Conservation (phyloP, 768 basidiomycete species). For the Psilocybe sp. region DNA sequence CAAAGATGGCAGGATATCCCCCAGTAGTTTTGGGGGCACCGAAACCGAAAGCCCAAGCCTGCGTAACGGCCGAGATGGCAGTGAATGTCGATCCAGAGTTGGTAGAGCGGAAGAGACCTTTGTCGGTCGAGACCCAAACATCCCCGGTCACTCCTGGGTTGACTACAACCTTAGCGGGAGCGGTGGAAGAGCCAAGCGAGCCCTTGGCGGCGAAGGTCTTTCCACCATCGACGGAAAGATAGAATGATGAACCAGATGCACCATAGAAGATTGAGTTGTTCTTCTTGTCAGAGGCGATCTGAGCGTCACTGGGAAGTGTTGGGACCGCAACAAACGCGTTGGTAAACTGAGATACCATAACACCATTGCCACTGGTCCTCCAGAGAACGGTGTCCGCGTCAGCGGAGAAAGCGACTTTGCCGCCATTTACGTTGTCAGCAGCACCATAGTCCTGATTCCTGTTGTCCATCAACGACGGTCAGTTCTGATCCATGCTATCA, state of each 20-base stretch:
- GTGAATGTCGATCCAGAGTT: constrained; percentile 48
- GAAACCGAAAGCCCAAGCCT: constrained; percentile 58
- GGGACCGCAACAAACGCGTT: constrained; percentile 47
- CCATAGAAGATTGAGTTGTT: constrained; percentile 58
- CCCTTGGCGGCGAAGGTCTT: constrained; percentile 45
- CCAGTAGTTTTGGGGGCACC: constrained; percentile 48
- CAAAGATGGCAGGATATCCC: constrained; percentile 54
- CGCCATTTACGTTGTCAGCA: constrained; percentile 41
- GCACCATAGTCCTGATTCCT: constrained; percentile 56
- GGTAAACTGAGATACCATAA: constrained; percentile 50
- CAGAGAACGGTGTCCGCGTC: constrained; percentile 58
- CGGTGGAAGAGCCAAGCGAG: constrained; percentile 44
- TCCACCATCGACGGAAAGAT: constrained; percentile 56
- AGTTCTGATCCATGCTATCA: not conserved
- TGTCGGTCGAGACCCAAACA: constrained; percentile 63
- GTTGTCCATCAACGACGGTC: not conserved
- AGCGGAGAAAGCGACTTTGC: constrained; percentile 48
- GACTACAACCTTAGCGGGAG: constrained; percentile 51
- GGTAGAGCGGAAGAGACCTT: constrained; percentile 55
- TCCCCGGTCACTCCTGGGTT: constrained; percentile 55
- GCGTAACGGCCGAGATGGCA: constrained; percentile 41
- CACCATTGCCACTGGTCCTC: constrained; percentile 46
- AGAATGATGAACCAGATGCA: constrained; percentile 53
- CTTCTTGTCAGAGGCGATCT: constrained; percentile 63
- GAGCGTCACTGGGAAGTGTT: constrained; percentile 48